Conservation (phyloP, 345 rosid genomes). For the Microthlaspi erraticum region DNA sequence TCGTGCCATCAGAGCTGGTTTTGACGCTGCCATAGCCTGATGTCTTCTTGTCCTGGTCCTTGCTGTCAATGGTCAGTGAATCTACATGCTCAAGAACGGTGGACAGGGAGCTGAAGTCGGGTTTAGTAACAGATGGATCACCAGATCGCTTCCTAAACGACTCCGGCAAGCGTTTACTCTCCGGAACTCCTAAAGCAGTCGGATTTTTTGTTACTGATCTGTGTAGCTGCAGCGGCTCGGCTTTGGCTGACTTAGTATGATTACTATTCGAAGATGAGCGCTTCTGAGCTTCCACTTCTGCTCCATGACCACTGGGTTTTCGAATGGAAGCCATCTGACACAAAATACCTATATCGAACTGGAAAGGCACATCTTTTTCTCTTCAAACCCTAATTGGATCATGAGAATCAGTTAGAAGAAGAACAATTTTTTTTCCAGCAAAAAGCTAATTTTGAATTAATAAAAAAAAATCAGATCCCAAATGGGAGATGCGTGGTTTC, state of each 20-base stretch:
- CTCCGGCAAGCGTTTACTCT: slow-evolving; percentile 49
- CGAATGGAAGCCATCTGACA: slow-evolving; percentile 44
- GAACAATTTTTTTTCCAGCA: slow-evolving; percentile 5
- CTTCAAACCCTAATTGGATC: slow-evolving; percentile 33
- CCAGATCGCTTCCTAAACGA: slow-evolving; percentile 51
- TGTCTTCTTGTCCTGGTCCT: slow-evolving; percentile 72
- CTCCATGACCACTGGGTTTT: slow-evolving; percentile 47
- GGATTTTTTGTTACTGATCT: slow-evolving; percentile 47
- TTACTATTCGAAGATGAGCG: slow-evolving; percentile 46
- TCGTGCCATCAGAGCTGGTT: slow-evolving; percentile 75
- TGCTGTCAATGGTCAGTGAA: slow-evolving; percentile 50
- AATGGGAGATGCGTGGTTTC: neutral
- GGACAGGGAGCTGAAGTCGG: slow-evolving; percentile 51
- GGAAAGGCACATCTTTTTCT: slow-evolving; percentile 31
- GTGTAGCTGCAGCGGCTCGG: slow-evolving; percentile 44
- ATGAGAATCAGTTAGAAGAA: slow-evolving; percentile 31
- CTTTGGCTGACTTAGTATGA: slow-evolving; percentile 45
- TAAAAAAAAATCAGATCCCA: slow-evolving; percentile 20
- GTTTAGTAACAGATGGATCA: slow-evolving; percentile 45
- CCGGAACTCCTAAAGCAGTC: slow-evolving; percentile 46
- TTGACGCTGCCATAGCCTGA: slow-evolving; percentile 72
- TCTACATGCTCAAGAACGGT: slow-evolving; percentile 53
- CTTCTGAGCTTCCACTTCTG: slow-evolving; percentile 49
- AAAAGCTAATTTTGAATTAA: neutral
- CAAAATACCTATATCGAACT: slow-evolving; percentile 9